Evolutionary conservation across 139 green algal species (phyloP), one percentile per base, ranked within the genome.

Genomic region (Chlamydomonas schloesseri): DNA sequence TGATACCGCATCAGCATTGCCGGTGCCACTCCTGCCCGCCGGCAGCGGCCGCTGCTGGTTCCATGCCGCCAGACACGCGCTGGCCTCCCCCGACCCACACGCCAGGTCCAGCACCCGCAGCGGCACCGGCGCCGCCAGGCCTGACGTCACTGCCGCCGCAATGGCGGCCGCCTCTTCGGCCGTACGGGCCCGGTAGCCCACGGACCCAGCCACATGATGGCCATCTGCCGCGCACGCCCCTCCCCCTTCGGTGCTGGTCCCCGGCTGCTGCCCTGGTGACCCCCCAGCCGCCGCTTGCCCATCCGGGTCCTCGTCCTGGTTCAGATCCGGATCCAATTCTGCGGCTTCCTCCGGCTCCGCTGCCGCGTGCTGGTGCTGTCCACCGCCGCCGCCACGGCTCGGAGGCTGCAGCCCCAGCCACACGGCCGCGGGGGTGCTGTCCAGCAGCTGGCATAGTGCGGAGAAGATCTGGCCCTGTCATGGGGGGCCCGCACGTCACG

Each of bases 401-500:
- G n/a, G n/a, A n/a, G n/a, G n/a, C n/a, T n/a, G 3, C 47, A 85
- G 24, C 6, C 79, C 79, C n/a, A 85, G 68, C 79, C 79, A 85
- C 17, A 76, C 65, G 9, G 67, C 46, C 0, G 79, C 65, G 21
- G 79, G 79, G 5, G 60, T 69, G 9, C 17, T 23, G 33, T 76
- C 79, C 6, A 85, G n/a, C 4, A 85, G 79, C 21, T 55, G 31
- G 14, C 47, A 18, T 0, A 85, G 47, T 9, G 79, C 79, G 2
- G 67, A n/a, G 23, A 50, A 73, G 14, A 85, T 85, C 9, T 85
- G 79, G n/a, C 13, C 29, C 64, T 34, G 55, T 24, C n/a, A n/a
- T n/a, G n/a, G n/a, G n/a, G n/a, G n/a, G n/a, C n/a, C n/a, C n/a
- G n/a, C n/a, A n/a, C n/a, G n/a, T n/a, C n/a, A n/a, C n/a, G n/a